Percentiles rank a stretch among this genome's conserved stretches.
Conservation (phyloP, 2,329 filamentous ascomycete genomes). For the Pseudogymnoascus sp. region DNA sequence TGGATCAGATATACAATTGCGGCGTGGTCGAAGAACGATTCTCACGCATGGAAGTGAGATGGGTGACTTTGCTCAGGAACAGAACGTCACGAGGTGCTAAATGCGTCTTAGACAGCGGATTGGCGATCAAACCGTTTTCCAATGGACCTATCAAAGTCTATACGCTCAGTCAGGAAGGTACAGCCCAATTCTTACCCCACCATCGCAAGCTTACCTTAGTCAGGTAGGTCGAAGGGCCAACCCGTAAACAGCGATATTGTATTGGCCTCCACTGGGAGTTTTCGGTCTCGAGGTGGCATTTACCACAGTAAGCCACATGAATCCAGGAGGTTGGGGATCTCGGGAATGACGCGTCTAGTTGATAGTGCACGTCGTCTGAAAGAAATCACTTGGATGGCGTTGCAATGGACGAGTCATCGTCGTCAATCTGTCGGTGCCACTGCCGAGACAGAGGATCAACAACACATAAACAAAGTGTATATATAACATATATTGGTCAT, state of each 20-base stretch:
- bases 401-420: neutral
- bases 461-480: neutral
- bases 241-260: neutral
- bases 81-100: neutral
- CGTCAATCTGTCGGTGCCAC: neutral
- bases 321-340: neutral
- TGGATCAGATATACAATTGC: neutral
- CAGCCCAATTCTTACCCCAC: neutral
- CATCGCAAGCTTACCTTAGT: neutral
- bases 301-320: neutral
- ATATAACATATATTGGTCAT: neutral
- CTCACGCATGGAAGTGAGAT: neutral
- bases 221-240: neutral
- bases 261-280: neutral
- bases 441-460: neutral
- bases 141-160: neutral
- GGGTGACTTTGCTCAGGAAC: neutral
- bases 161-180: neutral
- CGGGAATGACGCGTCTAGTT: neutral
- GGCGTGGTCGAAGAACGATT: neutral
- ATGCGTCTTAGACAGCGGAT: neutral
- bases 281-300: neutral
- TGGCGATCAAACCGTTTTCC: neutral
- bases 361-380: neutral
- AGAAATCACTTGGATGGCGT: neutral